These are phyloP conservation scores for Cladosporium sp. DNA, from an alignment of 2,329 filamentous ascomycete species.

Conservation along the genomic window DNA sequence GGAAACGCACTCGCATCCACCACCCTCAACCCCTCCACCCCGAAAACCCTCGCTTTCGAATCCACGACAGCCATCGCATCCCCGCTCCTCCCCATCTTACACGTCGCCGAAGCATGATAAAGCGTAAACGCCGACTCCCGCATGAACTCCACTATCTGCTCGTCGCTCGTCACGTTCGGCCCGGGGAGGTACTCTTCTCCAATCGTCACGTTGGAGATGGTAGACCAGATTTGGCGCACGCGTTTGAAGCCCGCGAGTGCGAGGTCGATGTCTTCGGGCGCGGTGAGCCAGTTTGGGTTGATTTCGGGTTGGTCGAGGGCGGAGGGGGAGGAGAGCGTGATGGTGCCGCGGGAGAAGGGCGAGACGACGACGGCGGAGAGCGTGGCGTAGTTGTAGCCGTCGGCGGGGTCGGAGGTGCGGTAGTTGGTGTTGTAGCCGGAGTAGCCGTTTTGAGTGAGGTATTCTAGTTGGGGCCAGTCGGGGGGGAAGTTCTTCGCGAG, in stretches of 20 bases:
- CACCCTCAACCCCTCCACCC: constrained; percentile 29
- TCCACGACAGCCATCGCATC: constrained; percentile 32
- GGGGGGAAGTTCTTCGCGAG: constrained; percentile 34
- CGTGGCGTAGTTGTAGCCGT: constrained; percentile 38
- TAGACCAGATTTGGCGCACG: constrained; percentile 33
- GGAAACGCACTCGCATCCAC: constrained; percentile 31
- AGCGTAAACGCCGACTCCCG: constrained; percentile 16
- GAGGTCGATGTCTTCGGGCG: constrained; percentile 37
- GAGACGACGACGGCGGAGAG: constrained; percentile 38
- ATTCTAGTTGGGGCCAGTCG: constrained; percentile 43
- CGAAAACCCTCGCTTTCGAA: constrained; percentile 26
- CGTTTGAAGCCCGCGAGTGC: constrained; percentile 39
- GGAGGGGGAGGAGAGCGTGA: constrained; percentile 38
- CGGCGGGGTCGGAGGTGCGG: constrained; percentile 30
- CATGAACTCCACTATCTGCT: constrained; percentile 21
- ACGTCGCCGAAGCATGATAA: constrained; percentile 23
- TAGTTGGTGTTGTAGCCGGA: constrained; percentile 25
- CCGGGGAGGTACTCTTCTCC: constrained; percentile 37
- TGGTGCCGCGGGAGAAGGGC: constrained; percentile 40
- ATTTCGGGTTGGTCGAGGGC: constrained; percentile 36
- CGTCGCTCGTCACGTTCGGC: constrained; percentile 20
- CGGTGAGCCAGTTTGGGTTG: constrained; percentile 41
- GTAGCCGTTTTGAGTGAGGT: constrained; percentile 23
- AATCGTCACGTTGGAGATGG: constrained; percentile 30
- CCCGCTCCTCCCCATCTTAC: constrained; percentile 27